phyloP scores from a whole-genome alignment of 331 rosid genomes.

The Malus hybrid region DNA sequence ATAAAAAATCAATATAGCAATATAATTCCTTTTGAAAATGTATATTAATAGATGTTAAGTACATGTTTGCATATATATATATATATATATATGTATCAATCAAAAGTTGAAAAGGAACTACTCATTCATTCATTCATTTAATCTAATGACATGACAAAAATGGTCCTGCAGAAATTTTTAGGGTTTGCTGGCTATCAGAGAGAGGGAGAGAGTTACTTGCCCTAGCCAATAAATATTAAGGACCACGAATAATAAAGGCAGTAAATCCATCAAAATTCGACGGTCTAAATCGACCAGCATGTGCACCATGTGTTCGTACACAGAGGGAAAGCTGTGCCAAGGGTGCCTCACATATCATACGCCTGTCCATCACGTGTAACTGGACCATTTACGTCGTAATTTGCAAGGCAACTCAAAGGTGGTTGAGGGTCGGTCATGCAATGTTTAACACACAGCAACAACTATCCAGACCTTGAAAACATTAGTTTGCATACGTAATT shows the following conservation, averaged over 20 bases:
- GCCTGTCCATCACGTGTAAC: conserved; percentile 34
- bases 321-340: conserved; percentile 17
- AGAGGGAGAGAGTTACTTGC: conserved; percentile 17
- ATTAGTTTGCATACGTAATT: neutral
- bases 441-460: neutral
- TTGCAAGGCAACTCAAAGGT: neutral
- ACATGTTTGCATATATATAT: too few relatives aligned
- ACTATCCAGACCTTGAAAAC: neutral
- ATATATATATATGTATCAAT: too few relatives aligned
- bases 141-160: neutral
- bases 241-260: conserved; percentile 48
- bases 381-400: conserved; percentile 53
- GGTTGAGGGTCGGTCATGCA: neutral
- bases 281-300: conserved; percentile 46
- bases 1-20: too few relatives aligned
- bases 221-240: conserved; percentile 32
- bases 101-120: neutral
- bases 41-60: too few relatives aligned
- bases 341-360: conserved; percentile 19
- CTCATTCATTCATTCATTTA: neutral
- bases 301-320: conserved; percentile 31
- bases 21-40: too few relatives aligned
- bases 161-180: conserved; percentile 56
- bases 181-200: conserved; percentile 20
- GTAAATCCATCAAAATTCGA: conserved; percentile 11